Evolutionary conservation across 768 basidiomycete species (phyloP), one percentile per base, ranked within the genome.

Genomic region (Collybia nuda): DNA sequence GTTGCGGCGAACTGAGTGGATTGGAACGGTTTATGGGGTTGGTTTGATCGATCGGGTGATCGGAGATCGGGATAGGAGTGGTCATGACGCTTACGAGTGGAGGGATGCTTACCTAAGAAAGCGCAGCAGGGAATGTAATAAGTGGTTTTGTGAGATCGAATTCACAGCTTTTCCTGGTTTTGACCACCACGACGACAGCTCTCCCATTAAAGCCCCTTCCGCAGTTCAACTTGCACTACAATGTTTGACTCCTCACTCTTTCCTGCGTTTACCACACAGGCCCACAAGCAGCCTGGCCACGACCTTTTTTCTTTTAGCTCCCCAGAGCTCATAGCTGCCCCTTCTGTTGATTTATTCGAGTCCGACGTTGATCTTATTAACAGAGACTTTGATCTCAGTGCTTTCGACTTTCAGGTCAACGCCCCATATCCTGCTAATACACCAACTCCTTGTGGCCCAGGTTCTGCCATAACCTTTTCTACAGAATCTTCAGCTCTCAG

Each of bases 331-430:
- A 79, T 88, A 69, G 75, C 83, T 60, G 87, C 86, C 47, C 88
- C 89, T 39, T 81, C 86, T 62, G 86, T 88, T 54, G 89, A 91
- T 75, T 77, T 83, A 56, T 92, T 93, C 72, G 90, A 92, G 65
- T 79, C 80, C 45, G 90, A 93, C 70, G 79, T 93, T 61, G 90
- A 90, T 70, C 80, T 89, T 60, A 81, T 81, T 59, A 82, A 78
- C 39, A 80, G 85, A 64, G 81, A 86, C 72, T 78, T 83, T 65
- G 76, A 82, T 61, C 74, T 82, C 32, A 47, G 39, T 39, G 46
- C 46, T 38, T 47, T 47, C 49, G 80, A 84, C 64, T 76, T 84
- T 54, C 81, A 82, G 65, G 78, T 76, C 56, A 80, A 79, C 71
- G 80, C 82, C 69, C 74, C 82, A 50, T 88, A 84, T 73, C 74